A percentile compares a stretch with the other conserved stretches of the same genome.
Conservation (phyloP, 306 rosid genomes). For the Prunus davidiana region DNA sequence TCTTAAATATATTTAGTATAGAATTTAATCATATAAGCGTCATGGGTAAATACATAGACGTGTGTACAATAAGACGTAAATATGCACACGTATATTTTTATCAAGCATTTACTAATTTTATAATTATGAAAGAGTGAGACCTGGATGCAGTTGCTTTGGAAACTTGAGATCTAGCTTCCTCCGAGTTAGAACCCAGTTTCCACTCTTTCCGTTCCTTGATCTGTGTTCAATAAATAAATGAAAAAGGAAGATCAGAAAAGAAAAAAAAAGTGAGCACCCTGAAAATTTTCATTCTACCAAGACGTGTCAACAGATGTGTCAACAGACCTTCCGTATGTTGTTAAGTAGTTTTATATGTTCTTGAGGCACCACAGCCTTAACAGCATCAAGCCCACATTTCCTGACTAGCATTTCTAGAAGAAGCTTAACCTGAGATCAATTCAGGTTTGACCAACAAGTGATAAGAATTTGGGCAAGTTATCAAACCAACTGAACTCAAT, state of each 20-base stretch:
- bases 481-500: conserved; percentile 21
- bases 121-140: conserved; percentile 27
- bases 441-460: conserved; percentile 1
- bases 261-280: neutral
- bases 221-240: conserved; percentile 34
- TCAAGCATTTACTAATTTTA: neutral
- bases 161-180: conserved; percentile 59
- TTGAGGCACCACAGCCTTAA: conserved; percentile 87
- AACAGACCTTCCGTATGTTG: conserved; percentile 80
- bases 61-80: neutral
- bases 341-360: conserved; percentile 88
- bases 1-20: too few species aligned
- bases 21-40: neutral
- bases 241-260: neutral
- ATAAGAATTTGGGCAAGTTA: conserved; percentile 8
- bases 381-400: conserved; percentile 83
- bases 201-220: conserved; percentile 74
- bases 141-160: conserved; percentile 83
- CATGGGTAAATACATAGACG: neutral
- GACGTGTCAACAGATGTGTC: neutral
- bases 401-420: conserved; percentile 76
- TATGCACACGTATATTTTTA: neutral
- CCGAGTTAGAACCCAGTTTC: conserved; percentile 54
- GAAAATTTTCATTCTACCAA: neutral
- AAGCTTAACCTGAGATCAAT: conserved; percentile 59